These are phyloP conservation scores for Boletellus ananas DNA, from an alignment of 768 basidiomycete genomes.

Conservation along the genomic window DNA sequence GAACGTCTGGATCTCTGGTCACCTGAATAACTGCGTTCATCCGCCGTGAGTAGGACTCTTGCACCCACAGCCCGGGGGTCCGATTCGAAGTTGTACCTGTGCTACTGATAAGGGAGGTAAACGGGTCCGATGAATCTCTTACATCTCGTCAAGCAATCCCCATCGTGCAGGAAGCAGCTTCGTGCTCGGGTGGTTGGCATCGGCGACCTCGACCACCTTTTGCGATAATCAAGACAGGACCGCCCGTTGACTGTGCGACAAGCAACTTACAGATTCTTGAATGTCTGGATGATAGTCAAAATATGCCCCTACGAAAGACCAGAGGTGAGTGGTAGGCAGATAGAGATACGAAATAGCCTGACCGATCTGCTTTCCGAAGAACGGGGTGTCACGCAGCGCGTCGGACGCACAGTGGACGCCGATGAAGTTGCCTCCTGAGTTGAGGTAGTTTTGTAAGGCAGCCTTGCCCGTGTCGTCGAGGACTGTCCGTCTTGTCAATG, in stretches of 20 bases:
- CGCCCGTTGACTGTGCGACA: neutral
- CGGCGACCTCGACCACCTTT: constrained; percentile 58
- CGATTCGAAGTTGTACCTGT: constrained; percentile 67
- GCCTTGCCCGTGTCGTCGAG: constrained; percentile 55
- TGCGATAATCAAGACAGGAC: neutral
- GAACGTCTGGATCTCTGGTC: neutral
- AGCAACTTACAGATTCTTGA: constrained; percentile 54
- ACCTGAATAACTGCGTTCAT: constrained; percentile 61
- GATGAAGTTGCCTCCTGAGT: constrained; percentile 67
- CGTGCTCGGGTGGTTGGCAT: constrained; percentile 59
- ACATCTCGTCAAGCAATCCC: constrained; percentile 61
- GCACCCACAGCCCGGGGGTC: constrained; percentile 67
- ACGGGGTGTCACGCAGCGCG: constrained; percentile 52
- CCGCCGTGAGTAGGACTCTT: constrained; percentile 56
- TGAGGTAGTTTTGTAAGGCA: constrained; percentile 62
- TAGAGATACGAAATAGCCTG: neutral
- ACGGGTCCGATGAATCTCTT: constrained; percentile 15
- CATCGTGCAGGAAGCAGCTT: constrained; percentile 48
- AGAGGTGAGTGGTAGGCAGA: neutral
- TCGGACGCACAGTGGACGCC: constrained; percentile 67
- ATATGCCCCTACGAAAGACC: constrained; percentile 43
- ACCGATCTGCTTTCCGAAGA: constrained; percentile 59
- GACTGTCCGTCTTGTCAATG: constrained; percentile 30
- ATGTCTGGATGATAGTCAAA: constrained; percentile 71
- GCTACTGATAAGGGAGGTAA: constrained; percentile 10